Percentiles rank a stretch among this genome's conserved stretches.
phyloP scores from a whole-genome alignment of 495 filamentous ascomycete species.

The Echria macrotheca region DNA sequence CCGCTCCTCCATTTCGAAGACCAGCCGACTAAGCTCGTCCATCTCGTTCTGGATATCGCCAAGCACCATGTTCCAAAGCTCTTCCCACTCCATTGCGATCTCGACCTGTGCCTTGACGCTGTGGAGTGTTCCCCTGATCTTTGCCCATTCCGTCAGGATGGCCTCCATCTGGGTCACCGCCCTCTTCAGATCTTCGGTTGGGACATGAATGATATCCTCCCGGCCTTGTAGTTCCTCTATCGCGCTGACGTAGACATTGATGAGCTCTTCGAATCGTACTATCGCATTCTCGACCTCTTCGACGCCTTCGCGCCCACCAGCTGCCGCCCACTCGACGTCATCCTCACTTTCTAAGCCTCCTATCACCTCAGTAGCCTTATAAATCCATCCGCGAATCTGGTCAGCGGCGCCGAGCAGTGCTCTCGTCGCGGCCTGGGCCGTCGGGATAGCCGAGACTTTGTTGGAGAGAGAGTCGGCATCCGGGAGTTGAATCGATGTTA shows the following conservation, averaged over 20 bases:
- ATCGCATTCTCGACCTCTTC: constrained; percentile 87
- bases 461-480: constrained; percentile 73
- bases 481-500: constrained; percentile 80
- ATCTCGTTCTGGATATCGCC: constrained; percentile 91
- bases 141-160: constrained; percentile 77
- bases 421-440: constrained; percentile 68
- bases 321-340: constrained; percentile 95
- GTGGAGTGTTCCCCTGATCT: constrained; percentile 67
- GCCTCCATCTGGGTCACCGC: constrained; percentile 83
- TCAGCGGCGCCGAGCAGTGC: constrained; percentile 77
- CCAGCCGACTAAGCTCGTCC: constrained; percentile 70
- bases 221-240: constrained; percentile 84
- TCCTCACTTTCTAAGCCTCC: constrained; percentile 84
- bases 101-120: constrained; percentile 86
- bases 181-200: constrained; percentile 57
- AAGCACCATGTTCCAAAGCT: constrained; percentile 87
- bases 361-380: constrained; percentile 81
- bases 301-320: constrained; percentile 81
- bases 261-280: constrained; percentile 73
- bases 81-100: constrained; percentile 97
- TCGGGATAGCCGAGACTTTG: constrained; percentile 76
- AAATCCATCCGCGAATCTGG: constrained; percentile 88
- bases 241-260: constrained; percentile 81
- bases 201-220: constrained; percentile 66
- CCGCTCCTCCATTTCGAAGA: constrained; percentile 96